Percentiles rank a stretch among this genome's conserved stretches.
phyloP scores from a whole-genome alignment of 768 basidiomycete species.

The Boletus huronensis region DNA sequence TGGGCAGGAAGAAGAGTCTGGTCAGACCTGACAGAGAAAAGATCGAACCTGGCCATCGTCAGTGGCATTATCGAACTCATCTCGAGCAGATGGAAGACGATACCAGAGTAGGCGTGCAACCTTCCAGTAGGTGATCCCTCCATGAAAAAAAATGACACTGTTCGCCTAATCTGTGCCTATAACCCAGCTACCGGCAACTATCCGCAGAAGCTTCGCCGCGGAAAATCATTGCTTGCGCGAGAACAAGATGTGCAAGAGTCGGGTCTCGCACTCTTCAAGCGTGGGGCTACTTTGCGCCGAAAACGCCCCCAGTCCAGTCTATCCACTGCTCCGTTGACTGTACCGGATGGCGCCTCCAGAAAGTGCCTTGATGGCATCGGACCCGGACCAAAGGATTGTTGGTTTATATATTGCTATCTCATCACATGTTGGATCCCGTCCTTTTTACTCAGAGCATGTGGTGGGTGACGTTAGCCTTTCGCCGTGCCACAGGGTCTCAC shows the following conservation, averaged over 20 bases:
- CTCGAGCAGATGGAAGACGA: constrained; percentile 76
- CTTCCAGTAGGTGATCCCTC: constrained; percentile 64
- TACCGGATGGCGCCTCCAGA: constrained; percentile 35
- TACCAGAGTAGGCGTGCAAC: constrained; percentile 66
- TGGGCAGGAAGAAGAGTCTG: constrained; percentile 85
- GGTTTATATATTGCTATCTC: constrained; percentile 93
- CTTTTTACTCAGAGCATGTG: constrained; percentile 71
- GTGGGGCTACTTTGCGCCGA: constrained; percentile 74
- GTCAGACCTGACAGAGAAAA: constrained; percentile 93
- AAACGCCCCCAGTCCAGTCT: constrained; percentile 49
- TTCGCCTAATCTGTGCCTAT: constrained; percentile 5
- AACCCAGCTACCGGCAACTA: constrained; percentile 72
- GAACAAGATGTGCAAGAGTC: constrained; percentile 92
- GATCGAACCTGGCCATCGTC: constrained; percentile 90
- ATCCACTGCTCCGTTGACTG: constrained; percentile 38
- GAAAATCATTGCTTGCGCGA: constrained; percentile 83
- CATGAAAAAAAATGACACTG: not conserved
- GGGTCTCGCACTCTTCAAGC: constrained; percentile 88
- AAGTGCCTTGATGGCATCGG: constrained; percentile 68
- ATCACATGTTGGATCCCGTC: constrained; percentile 82
- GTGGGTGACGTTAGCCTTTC: constrained; percentile 42
- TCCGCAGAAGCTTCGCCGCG: constrained; percentile 68
- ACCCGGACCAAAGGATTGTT: constrained; percentile 87
- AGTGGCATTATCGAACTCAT: constrained; percentile 91
- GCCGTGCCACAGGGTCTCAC: constrained; percentile 6